Percentiles rank a stretch among this genome's conserved stretches.
phyloP scores from a whole-genome alignment of 2,329 filamentous ascomycete species.

The Verticillium zaregamsianum region DNA sequence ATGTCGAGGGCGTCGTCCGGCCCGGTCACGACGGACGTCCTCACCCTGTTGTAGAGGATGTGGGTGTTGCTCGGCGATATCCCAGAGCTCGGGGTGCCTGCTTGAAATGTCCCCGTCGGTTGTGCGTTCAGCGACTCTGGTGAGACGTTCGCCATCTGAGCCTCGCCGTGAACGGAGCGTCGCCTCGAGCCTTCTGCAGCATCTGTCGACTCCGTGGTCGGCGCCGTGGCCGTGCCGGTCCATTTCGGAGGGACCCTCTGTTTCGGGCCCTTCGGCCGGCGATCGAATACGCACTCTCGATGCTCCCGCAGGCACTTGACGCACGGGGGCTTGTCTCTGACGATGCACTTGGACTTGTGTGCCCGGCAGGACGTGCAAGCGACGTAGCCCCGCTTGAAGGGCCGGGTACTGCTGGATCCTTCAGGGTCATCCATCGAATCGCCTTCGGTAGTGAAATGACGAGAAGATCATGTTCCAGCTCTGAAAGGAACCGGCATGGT shows the following conservation, averaged over 20 bases:
- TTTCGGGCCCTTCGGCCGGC: conserved; percentile 5
- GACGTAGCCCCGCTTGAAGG: conserved; percentile 8
- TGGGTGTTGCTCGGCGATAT: background rate
- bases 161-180: background rate
- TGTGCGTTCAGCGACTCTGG: background rate
- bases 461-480: background rate
- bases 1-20: conserved; percentile 7
- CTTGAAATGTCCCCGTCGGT: background rate
- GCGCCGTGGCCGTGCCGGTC: background rate
- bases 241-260: conserved; percentile 9
- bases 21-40: conserved; percentile 2
- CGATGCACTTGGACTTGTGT: conserved; percentile 9
- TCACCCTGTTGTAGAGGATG: conserved; percentile 2
- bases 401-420: conserved; percentile 1
- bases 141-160: background rate
- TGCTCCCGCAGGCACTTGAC: conserved; percentile 10
- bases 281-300: conserved; percentile 10
- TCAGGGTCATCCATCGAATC: background rate
- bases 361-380: conserved; percentile 10
- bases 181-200: background rate
- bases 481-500: background rate
- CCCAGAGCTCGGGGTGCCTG: background rate
- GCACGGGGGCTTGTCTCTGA: conserved; percentile 10
- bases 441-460: background rate
- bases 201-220: background rate